A percentile compares a stretch with the other conserved stretches of the same genome.
Conservation (phyloP, 305 asterid species). For the Fraxinus platypoda region DNA sequence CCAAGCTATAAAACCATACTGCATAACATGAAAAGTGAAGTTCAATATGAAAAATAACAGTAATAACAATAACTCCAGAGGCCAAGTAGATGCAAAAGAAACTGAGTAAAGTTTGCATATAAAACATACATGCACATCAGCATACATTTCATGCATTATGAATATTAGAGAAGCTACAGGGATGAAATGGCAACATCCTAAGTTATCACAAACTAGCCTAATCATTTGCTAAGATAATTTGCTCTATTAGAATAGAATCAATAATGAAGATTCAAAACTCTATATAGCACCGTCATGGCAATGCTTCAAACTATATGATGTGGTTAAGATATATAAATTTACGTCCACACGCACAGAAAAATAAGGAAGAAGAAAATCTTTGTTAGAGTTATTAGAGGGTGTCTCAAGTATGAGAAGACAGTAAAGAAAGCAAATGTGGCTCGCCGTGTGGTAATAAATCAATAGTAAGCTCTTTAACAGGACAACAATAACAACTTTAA, state of each 20-base stretch:
- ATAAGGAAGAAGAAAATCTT: neutral
- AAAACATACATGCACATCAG: neutral
- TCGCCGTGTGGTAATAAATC: slow-evolving; percentile 1
- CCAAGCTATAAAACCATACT: slow-evolving; percentile 99
- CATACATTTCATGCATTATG: neutral
- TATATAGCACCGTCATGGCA: neutral
- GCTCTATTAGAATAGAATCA: neutral
- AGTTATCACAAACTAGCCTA: neutral
- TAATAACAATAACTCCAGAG: neutral
- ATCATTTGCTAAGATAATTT: neutral
- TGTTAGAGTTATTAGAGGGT: neutral
- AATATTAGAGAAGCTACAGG: slow-evolving; percentile 1
- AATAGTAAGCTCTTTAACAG: neutral
- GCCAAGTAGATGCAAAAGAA: slow-evolving; percentile 8
- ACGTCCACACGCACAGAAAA: neutral
- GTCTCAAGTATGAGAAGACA: neutral
- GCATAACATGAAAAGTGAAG: slow-evolving; percentile 33
- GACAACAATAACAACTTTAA: neutral
- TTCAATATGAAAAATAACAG: neutral
- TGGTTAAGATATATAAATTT: neutral
- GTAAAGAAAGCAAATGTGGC: neutral
- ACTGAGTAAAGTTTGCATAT: neutral
- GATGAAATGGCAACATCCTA: neutral
- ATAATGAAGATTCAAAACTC: neutral
- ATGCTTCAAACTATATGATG: neutral